Evolutionary conservation across 257 asterid genomes (phyloP), one percentile per base, ranked within the genome.

Genomic region (Penstemon newberryi): DNA sequence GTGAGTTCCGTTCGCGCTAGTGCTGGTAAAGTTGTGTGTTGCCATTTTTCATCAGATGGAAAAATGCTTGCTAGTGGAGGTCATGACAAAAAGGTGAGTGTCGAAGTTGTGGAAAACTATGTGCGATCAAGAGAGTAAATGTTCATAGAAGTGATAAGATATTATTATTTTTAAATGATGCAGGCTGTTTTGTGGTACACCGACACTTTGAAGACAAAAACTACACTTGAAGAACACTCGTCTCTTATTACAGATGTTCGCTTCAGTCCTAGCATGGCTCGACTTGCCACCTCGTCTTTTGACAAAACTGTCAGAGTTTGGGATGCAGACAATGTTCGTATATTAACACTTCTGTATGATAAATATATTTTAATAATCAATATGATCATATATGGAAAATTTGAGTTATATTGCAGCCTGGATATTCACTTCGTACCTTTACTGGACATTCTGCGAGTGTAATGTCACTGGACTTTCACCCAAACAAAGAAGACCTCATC

Each of bases 11-110:
- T 86, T 57, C 89, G 89, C 11, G 98, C 98, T 33, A 89, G 97
- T 79, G 70, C 76, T 33, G 85, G 71, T 73, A 94, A 94, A 84
- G 98, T 94, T 74, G 84, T 38, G 8, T 89, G 98, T 77, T 94
- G 96, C 83, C 98, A 94, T 78, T 94, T 94, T 82, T 94, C 99
- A 7, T 84, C 98, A 4, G 99, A 94, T 61, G 99, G 99, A 70
- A 94, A 94, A 71, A 79, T 94, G 76, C 96, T 91, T 55, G 99
- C 95, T 43, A 94, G 85, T 67, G 99, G 96, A 6, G 99, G 98
- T 67, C 99, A 94, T 80, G 99, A 94, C 82, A 91, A 89, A 79
- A 94, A 94, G 92, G 98, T 85, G 52, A 66, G 57, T 39, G 38
- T 40, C 54, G 39, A 33, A 11, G 65, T 66, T 39, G 63, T 59